phyloP scores from a whole-genome alignment of 345 rosid genomes.

The Lepidium sativum region DNA sequence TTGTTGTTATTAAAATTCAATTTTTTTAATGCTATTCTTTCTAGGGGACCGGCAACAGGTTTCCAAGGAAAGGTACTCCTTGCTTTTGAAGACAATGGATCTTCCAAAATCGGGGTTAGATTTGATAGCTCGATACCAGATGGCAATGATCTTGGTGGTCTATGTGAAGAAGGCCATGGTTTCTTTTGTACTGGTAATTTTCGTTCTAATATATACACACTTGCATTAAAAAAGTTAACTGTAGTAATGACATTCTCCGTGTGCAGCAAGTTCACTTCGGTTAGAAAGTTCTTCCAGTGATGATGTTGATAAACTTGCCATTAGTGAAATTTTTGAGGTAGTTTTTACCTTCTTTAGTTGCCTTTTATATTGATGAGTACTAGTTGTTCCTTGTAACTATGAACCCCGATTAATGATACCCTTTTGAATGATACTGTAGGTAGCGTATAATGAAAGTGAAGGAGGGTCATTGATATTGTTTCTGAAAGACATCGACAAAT shows the following conservation, averaged over 20 bases:
- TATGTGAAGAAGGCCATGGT: constrained; percentile 78
- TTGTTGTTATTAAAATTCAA: neutral
- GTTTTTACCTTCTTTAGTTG: constrained; percentile 3
- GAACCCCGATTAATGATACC: neutral
- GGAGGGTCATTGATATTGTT: constrained; percentile 61
- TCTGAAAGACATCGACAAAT: constrained; percentile 84
- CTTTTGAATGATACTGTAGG: constrained; percentile 36
- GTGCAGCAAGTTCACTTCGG: constrained; percentile 70
- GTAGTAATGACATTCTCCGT: neutral
- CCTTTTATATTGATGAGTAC: neutral
- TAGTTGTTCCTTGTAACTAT: neutral
- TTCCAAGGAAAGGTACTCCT: constrained; percentile 85
- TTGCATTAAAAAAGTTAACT: neutral
- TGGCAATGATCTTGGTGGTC: constrained; percentile 92
- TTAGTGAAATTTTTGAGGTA: constrained; percentile 88
- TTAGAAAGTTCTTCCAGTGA: constrained; percentile 70
- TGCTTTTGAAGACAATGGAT: constrained; percentile 77
- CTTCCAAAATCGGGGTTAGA: constrained; percentile 87
- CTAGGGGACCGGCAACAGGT: constrained; percentile 72
- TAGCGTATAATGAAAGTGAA: constrained; percentile 59
- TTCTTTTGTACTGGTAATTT: constrained; percentile 78
- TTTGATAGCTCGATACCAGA: constrained; percentile 73
- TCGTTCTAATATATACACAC: neutral
- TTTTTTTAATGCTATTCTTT: neutral
- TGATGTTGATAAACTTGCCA: constrained; percentile 61